Conservation (phyloP, 1,284 basidiomycete genomes). For the Trichosporon ovoides region DNA sequence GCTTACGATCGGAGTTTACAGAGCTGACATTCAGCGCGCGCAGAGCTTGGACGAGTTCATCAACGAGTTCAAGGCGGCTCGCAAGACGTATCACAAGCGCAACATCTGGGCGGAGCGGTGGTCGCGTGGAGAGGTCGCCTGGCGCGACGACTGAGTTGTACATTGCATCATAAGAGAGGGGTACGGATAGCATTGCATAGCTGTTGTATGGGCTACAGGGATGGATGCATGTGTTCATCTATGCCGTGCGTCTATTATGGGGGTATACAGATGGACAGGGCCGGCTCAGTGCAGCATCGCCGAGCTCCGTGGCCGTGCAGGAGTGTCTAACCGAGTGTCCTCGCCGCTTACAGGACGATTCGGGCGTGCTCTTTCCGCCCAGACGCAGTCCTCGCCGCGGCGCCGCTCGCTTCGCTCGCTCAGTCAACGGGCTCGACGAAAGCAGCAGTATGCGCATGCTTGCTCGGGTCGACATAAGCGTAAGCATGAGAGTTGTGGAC, state of each 20-base stretch:
- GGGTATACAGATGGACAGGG: no score
- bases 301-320: no score
- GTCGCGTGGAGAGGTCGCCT: conserved; percentile 73
- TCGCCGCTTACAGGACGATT: no score
- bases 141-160: conserved; percentile 58
- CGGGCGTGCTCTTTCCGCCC: no score
- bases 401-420: no score
- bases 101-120: conserved; percentile 82
- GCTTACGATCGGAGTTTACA: no score
- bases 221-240: no score
- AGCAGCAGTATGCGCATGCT: conserved; percentile 24
- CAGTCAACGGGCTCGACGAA: conserved; percentile 36
- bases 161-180: neutral
- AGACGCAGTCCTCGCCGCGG: no score
- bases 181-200: conserved; percentile 1
- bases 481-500: conserved; percentile 53
- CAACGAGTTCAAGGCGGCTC: conserved; percentile 72
- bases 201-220: neutral
- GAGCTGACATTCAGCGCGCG: no score
- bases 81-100: conserved; percentile 83
- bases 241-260: no score
- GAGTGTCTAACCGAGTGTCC: no score
- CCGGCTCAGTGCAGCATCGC: no score
- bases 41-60: conserved; percentile 72
- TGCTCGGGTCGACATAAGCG: conserved; percentile 35